A percentile compares a stretch with the other conserved stretches of the same genome.
Conservation (phyloP, 2,329 filamentous ascomycete genomes). For the Nothomitra cinnamomea region DNA sequence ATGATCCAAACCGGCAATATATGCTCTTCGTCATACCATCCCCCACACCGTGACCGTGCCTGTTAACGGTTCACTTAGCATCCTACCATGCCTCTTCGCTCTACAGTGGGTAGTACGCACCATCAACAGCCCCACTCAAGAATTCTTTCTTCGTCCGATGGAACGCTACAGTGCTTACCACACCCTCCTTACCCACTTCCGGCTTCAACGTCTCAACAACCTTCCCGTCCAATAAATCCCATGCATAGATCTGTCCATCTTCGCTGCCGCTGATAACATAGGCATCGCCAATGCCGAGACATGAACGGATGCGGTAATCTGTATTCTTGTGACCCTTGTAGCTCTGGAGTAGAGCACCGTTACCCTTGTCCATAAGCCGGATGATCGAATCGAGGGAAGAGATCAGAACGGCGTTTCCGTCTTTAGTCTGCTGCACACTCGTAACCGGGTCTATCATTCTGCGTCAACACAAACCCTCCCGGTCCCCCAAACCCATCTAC, state of each 20-base stretch:
- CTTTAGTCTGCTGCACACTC: constrained; percentile 50
- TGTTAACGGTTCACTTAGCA: not conserved
- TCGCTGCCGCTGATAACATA: constrained; percentile 73
- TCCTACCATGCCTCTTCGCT: not conserved
- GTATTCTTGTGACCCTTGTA: constrained; percentile 53
- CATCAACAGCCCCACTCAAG: constrained; percentile 32
- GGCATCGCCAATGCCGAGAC: constrained; percentile 59
- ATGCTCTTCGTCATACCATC: not conserved
- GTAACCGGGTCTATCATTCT: constrained; percentile 43
- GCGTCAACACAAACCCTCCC: not conserved
- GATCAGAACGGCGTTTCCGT: constrained; percentile 58
- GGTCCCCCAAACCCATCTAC: too few species aligned
- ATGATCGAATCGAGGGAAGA: constrained; percentile 60
- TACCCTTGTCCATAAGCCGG: constrained; percentile 62
- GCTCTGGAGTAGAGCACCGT: constrained; percentile 54
- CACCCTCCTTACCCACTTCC: constrained; percentile 22
- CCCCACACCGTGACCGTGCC: not conserved
- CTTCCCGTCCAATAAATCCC: constrained; percentile 67
- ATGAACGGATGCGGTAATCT: constrained; percentile 55
- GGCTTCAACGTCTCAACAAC: constrained; percentile 41
- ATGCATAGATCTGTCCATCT: constrained; percentile 54
- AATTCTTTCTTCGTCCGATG: constrained; percentile 28
- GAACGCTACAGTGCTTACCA: constrained; percentile 31
- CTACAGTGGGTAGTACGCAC: constrained; percentile 11
- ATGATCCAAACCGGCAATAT: too few species aligned